Evolutionary conservation across 2,329 filamentous ascomycete species (phyloP), one percentile per base, ranked within the genome.

Genomic region (Aspergillus latus): DNA sequence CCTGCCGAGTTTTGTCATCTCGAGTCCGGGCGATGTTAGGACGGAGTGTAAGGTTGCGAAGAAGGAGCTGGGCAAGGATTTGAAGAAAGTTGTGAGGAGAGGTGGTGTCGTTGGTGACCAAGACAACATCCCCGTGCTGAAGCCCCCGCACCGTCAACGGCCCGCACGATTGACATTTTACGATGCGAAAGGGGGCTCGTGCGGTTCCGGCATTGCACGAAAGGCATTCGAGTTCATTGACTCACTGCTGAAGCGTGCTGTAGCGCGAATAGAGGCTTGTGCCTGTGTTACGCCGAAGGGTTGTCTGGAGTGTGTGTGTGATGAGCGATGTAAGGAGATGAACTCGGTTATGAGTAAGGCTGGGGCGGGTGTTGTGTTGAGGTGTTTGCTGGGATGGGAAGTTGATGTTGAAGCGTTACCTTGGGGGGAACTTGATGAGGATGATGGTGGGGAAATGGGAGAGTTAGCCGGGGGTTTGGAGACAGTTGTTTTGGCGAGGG

Each of bases 181-280:
- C 74, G 94, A 97, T 70, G 88, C 91, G 2, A 96, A 96, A 73
- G 94, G 94, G 6, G 93, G 93, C 0, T 82, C 88, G 0, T 83
- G 84, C 43, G 93, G 93, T 0, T 88, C 85, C 0, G 94, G 94
- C 0, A 95, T 97, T 64, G 91, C 88, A 59, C 89, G 88, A 39
- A 97, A 96, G 70, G 93, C 92, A 0, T 97, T 97, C 67, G 93
- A 97, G 66, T 95, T 96, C 67, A 81, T 96, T 16, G 91, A 96
- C 66, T 71, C 88, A 34, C 76, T 97, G 34, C 80, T 97, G 1
- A 77, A 78, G 16, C 88, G 92, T 68, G 93, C 92, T 0, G 82
- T 94, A 37, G 80, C 84, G 55, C 81, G 94, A 6, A 86, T 97
- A 5, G 86, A 89, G 67, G 80, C 78, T 1, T 99, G 94, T 66